phyloP scores from a whole-genome alignment of 2,329 filamentous ascomycete genomes.

The Ascocoryne sarcoides region DNA sequence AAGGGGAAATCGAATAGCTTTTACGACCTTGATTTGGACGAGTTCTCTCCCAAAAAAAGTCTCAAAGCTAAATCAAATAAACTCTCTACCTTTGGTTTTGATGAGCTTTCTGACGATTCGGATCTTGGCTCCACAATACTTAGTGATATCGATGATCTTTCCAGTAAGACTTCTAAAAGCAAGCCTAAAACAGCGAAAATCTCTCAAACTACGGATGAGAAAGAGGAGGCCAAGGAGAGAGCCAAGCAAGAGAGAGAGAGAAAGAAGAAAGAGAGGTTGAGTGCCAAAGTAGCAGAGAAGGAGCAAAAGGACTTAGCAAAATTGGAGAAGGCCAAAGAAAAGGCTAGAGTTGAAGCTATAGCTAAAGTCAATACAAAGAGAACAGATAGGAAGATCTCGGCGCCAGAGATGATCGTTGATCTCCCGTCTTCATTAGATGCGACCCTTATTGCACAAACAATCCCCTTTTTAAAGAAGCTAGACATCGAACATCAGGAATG shows the following conservation, averaged over 20 bases:
- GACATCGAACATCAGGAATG: slow-evolving; percentile 39
- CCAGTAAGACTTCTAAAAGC: not conserved
- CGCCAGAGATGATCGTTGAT: slow-evolving; percentile 70
- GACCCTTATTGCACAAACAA: slow-evolving; percentile 37
- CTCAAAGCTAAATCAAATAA: not conserved
- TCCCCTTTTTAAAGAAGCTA: slow-evolving; percentile 40
- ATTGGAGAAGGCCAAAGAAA: slow-evolving; percentile 53
- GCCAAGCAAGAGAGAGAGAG: slow-evolving; percentile 3
- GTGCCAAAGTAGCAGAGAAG: slow-evolving; percentile 32
- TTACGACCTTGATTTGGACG: slow-evolving; percentile 10
- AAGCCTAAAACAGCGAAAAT: not conserved
- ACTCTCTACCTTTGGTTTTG: not conserved
- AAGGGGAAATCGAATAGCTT: slow-evolving; percentile 5
- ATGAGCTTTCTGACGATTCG: not conserved
- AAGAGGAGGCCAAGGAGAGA: slow-evolving; percentile 14
- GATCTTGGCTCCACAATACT: not conserved
- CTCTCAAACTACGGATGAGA: slow-evolving; percentile 6
- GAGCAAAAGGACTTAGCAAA: slow-evolving; percentile 50
- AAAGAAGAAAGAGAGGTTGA: slow-evolving; percentile 13
- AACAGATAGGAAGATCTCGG: slow-evolving; percentile 64
- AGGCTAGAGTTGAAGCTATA: slow-evolving; percentile 55
- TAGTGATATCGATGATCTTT: not conserved
- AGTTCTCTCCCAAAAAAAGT: not conserved
- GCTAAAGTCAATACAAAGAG: slow-evolving; percentile 66
- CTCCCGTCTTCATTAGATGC: slow-evolving; percentile 48